These are phyloP conservation scores for Beta macrorhiza DNA, from an alignment of 179 eudicot species.

Conservation along the genomic window DNA sequence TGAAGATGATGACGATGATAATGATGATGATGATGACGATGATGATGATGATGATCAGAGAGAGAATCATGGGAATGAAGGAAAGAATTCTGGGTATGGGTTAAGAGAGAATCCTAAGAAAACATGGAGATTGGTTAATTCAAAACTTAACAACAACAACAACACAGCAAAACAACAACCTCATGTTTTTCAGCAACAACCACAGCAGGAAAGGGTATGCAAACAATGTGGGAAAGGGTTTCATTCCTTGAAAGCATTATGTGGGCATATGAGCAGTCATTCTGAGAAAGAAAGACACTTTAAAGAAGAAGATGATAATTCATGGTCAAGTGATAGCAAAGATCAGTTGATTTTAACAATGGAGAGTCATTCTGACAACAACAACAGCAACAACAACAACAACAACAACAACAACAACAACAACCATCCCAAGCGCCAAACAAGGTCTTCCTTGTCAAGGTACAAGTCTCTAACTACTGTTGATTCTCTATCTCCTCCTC, in stretches of 20 bases:
- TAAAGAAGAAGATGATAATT: constrained; percentile 43
- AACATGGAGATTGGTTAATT: constrained; percentile 61
- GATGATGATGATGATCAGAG: not conserved
- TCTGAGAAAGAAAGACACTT: constrained; percentile 49
- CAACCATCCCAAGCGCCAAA: constrained; percentile 7
- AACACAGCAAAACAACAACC: not conserved
- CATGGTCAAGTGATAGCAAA: constrained; percentile 47
- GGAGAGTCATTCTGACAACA: constrained; percentile 30
- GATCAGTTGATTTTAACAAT: constrained; percentile 22
- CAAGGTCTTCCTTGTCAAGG: constrained; percentile 39
- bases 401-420: not conserved
- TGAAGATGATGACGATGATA: constrained; percentile 16
- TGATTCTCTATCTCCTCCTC: constrained; percentile 23
- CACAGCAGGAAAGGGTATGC: constrained; percentile 45
- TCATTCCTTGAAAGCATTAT: constrained; percentile 79
- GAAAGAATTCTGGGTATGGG: constrained; percentile 42
- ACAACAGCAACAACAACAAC: not conserved
- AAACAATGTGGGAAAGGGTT: constrained; percentile 83
- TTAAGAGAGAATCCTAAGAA: constrained; percentile 76
- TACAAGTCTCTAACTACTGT: constrained; percentile 26
- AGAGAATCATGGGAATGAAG: constrained; percentile 10
- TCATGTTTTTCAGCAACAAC: not conserved
- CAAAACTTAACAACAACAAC: not conserved
- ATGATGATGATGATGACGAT: not conserved
- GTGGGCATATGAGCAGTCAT: constrained; percentile 95